Evolutionary conservation across 169 alveolate genomes (phyloP), one percentile per base, ranked within the genome.

Genomic region (Eimeria praecox): DNA sequence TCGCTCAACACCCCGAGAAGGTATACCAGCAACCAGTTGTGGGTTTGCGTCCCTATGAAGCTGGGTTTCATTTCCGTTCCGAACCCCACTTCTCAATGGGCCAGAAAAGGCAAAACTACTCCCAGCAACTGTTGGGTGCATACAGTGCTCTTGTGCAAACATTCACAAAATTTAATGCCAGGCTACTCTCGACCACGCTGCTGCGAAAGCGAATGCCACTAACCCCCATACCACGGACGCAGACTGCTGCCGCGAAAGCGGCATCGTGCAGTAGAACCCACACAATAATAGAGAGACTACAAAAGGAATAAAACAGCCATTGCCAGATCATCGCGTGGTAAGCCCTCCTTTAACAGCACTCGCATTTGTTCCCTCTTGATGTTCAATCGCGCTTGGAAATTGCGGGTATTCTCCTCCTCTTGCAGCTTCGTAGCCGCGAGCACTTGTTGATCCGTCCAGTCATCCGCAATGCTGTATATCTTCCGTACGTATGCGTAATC

Each of bases 381-480:
- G 12, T 12, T 12, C 52, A 71, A 20, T 33, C 82, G 54, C 14
- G 0, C 20, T 14, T 71, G 33, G 52, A 71, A 71, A 18, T 38
- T 35, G 82, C 38, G 3, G 1, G 82, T 52, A 40, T 71, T 71
- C 16, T 38, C 54, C 16, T 71, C 20, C 52, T 38, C 54, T 71
- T 71, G 82, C 3, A 18, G 30, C 33, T 71, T 38, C 6, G 82
- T 8, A 38, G 82, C 82, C 33, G 14, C 52, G 8, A 71, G 33
- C 22, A 71, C 82, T 35, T 33, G 54, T 20, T 33, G 33, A 14
- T 9, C 2, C 1, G 49, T 71, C 82, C 82, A 71, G 30, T 38
- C 38, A 14, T 71, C 52, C 52, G 82, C 82, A 40, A 71, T 71
- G 16, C 82, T 49, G 33, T 71, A 52, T n/a, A 71, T 71, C 82